phyloP scores from a whole-genome alignment of 2,329 filamentous ascomycete species.

The Verticillium tricorpus region DNA sequence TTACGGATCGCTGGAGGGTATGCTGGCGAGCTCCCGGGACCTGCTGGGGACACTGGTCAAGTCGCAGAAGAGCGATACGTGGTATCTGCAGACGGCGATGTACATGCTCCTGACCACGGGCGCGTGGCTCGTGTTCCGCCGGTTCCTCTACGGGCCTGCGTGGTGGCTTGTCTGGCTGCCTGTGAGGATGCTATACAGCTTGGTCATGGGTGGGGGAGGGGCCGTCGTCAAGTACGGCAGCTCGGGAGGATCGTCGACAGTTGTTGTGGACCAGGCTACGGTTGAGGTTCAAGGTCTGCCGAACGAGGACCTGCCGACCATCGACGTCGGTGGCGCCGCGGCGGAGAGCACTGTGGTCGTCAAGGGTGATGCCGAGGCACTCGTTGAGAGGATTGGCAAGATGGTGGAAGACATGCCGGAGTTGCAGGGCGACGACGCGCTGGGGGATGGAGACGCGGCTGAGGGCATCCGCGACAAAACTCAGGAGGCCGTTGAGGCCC shows the following conservation, averaged over 20 bases:
- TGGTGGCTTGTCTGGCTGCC: constrained; percentile 89
- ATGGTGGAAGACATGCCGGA: constrained; percentile 38
- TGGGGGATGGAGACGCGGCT: constrained; percentile 3
- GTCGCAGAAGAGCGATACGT: constrained; percentile 94
- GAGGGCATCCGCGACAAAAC: constrained; percentile 1
- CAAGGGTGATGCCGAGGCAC: constrained; percentile 28
- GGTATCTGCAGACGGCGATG: constrained; percentile 90
- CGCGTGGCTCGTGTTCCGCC: constrained; percentile 79
- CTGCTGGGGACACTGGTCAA: constrained; percentile 74
- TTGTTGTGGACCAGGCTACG: constrained; percentile 20
- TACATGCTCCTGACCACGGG: constrained; percentile 76
- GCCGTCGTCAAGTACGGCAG: constrained; percentile 36
- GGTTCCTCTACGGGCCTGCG: constrained; percentile 80
- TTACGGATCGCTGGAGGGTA: constrained; percentile 73
- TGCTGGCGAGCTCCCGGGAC: constrained; percentile 69
- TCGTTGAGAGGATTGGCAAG: constrained; percentile 50
- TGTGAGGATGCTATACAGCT: constrained; percentile 60
- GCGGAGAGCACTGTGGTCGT: constrained; percentile 15
- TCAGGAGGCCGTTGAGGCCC: constrained; percentile 14
- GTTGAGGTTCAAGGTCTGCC: constrained; percentile 29
- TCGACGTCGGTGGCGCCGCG: constrained; percentile 36
- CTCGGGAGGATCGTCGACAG: constrained; percentile 16
- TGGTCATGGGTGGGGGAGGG: constrained; percentile 51
- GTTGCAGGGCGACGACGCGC: constrained; percentile 4
- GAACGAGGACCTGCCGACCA: constrained; percentile 44